Percentiles rank a stretch among this genome's conserved stretches.
Evolutionary conservation across 1,284 basidiomycete genomes (phyloP).

Genomic region (Heterobasidion irregulare): DNA sequence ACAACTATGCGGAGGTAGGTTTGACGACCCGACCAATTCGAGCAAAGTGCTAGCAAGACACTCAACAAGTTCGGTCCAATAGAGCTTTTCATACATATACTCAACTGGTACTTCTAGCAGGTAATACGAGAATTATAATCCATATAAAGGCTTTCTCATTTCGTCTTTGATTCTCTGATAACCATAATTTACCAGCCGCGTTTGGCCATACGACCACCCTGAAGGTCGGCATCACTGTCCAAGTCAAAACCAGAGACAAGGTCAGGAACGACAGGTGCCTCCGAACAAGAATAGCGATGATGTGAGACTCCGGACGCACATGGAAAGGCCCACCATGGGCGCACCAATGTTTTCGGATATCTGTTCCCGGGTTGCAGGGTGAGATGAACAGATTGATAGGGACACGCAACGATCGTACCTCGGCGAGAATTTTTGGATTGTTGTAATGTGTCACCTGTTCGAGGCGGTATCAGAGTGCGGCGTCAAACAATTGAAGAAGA

Average conservation of each 20-base stretch:
- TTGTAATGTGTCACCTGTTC: conserved; percentile 87
- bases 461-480: not conserved
- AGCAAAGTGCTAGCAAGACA: no score
- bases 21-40: no score
- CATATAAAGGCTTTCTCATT: not conserved
- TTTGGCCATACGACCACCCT: conserved; percentile 49
- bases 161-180: not conserved
- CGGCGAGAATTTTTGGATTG: conserved; percentile 80
- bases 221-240: conserved; percentile 48
- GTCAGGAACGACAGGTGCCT: not conserved
- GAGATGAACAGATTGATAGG: not conserved
- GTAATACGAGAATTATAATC: no score
- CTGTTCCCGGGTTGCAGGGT: conserved; percentile 24
- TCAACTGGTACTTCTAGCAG: no score
- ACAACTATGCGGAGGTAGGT: no score
- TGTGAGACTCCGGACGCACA: conserved; percentile 43
- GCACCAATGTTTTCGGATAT: conserved; percentile 85
- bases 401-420: conserved; percentile 34
- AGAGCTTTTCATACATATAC: no score
- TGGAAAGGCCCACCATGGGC: conserved; percentile 91
- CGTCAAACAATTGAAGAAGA: conserved; percentile 4
- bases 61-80: no score
- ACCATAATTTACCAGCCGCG: conserved; percentile 38
- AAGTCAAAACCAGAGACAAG: not conserved
- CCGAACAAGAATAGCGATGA: conserved; percentile 1